Base-by-base conservation (phyloP, 2,329 filamentous ascomycete genomes). In the Fusarium aywerte region DNA sequence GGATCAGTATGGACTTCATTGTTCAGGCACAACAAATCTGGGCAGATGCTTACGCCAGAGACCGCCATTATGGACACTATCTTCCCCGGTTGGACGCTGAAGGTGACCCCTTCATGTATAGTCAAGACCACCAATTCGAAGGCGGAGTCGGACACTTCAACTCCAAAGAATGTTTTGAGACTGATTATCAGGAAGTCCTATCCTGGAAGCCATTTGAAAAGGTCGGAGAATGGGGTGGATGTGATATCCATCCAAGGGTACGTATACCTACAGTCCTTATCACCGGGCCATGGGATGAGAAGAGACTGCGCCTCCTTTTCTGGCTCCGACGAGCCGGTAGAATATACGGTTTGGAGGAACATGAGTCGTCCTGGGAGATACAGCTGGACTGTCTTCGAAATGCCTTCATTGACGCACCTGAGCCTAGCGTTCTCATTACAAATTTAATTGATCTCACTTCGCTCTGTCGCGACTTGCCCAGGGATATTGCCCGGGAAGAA, bases 1-100 rank as follows among this genome's bases (percentile, higher is more conserved):
- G 83, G 83, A 73, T 78, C 7, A 77, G 75, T n/a, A 74, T 82
- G n/a, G 72, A 80, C 32, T 73, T 84, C 27, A 78, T 86, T 11
- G 76, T 84, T 4, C 76, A 81, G 42, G 83, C 83, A 12, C 80
- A 83, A 70, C 79, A 85, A 49, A 74, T 77, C 4, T 86, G 83
- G 82, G 78, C 79, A 42, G 77, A 80, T 23, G 77, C 71, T 42
- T 73, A 80, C 55, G 79, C 77, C 9, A 74, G 69, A 7, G 68
- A 71, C 35, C 74, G 76, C 13, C 72, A 73, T 61, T 80, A 78
- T 54, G 68, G 78, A 44, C 76, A 82, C 63, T 75, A 73, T 61
- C 29, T 71, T 44, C 67, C 69, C 12, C 60, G 64, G 36, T 23
- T 51, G 18, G 57, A 62, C 63, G 32, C 43, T 15, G 38, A 55